Evolutionary conservation across 371 early-diverging fungal species (phyloP).

Genomic region (Sporodiniella umbellata): DNA sequence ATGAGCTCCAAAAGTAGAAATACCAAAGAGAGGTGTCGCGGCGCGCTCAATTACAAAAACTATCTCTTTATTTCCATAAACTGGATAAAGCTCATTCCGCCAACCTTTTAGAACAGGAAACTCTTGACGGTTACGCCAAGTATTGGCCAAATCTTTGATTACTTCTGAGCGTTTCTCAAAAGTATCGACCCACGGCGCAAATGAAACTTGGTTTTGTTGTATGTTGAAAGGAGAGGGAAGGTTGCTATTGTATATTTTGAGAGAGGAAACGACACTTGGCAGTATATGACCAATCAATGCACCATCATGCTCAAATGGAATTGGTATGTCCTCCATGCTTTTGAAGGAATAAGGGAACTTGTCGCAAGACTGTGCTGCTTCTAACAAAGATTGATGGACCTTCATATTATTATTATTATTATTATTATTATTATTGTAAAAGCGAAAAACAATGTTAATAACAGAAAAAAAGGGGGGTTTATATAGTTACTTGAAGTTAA

Average conservation of each 20-base stretch:
- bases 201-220: slow-evolving; percentile 14
- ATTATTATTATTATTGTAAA: neutral
- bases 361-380: slow-evolving; percentile 43
- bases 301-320: slow-evolving; percentile 8
- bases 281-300: slow-evolving; percentile 42
- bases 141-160: slow-evolving; percentile 35
- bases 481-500: too few species aligned
- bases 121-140: slow-evolving; percentile 33
- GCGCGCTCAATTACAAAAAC: slow-evolving; percentile 80
- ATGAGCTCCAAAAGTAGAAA: slow-evolving; percentile 79
- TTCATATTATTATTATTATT: neutral
- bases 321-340: neutral
- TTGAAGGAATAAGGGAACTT: slow-evolving; percentile 36
- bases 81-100: slow-evolving; percentile 75
- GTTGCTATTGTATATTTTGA: slow-evolving; percentile 30
- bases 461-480: too few species aligned
- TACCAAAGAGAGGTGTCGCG: slow-evolving; percentile 72
- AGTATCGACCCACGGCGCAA: slow-evolving; percentile 25
- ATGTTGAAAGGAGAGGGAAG: slow-evolving; percentile 33
- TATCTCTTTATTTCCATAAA: slow-evolving; percentile 62
- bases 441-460: neutral
- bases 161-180: slow-evolving; percentile 34
- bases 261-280: slow-evolving; percentile 17
- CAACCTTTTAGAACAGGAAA: slow-evolving; percentile 38
- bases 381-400: slow-evolving; percentile 6